Evolutionary conservation across 23 red algal genomes (phyloP).

Genomic region (Gracilaria domingensis): DNA sequence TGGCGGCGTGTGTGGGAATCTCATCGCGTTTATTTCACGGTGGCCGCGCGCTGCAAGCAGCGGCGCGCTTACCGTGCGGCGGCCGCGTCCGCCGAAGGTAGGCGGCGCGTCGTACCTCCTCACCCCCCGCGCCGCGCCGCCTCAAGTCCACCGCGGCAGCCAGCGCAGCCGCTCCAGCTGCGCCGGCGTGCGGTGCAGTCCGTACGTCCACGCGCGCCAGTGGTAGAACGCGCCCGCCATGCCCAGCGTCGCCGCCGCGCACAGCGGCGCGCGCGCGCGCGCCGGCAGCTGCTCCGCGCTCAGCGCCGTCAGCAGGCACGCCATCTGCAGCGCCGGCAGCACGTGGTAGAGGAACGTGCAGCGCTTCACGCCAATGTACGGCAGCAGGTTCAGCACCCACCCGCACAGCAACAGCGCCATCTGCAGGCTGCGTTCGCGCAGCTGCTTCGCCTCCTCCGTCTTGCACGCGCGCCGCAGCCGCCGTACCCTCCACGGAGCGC

Average conservation of each 20-base stretch:
- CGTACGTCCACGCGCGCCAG: slow-evolving; percentile 95
- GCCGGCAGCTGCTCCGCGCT: slow-evolving; percentile 18
- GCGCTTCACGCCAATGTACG: slow-evolving; percentile 82
- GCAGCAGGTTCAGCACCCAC: slow-evolving; percentile 83
- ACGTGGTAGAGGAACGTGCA: slow-evolving; percentile 96
- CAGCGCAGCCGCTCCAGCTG: slow-evolving; percentile 59
- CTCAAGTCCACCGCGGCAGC: slow-evolving; percentile 86
- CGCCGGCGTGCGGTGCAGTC: slow-evolving; percentile 20
- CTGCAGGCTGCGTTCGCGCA: slow-evolving; percentile 1
- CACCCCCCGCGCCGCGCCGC: too few species aligned
- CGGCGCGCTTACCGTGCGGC: not conserved
- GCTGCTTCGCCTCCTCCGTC: not conserved
- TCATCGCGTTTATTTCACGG: not conserved
- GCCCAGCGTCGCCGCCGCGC: not conserved
- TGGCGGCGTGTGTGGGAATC: slow-evolving; percentile 1
- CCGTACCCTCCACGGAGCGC: not conserved
- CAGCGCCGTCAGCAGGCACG: slow-evolving; percentile 55
- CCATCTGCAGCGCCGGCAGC: slow-evolving; percentile 72
- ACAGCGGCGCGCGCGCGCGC: slow-evolving; percentile 17
- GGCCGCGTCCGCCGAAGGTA: too few species aligned
- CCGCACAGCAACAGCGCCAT: slow-evolving; percentile 61
- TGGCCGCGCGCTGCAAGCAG: not conserved
- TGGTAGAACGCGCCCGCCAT: slow-evolving; percentile 74
- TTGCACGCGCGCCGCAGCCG: not conserved
- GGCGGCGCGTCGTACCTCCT: too few species aligned